Percentiles rank a stretch among this genome's conserved stretches.
Conservation (phyloP, 805 yeast genomes). For the Maudiozyma turicensis region DNA sequence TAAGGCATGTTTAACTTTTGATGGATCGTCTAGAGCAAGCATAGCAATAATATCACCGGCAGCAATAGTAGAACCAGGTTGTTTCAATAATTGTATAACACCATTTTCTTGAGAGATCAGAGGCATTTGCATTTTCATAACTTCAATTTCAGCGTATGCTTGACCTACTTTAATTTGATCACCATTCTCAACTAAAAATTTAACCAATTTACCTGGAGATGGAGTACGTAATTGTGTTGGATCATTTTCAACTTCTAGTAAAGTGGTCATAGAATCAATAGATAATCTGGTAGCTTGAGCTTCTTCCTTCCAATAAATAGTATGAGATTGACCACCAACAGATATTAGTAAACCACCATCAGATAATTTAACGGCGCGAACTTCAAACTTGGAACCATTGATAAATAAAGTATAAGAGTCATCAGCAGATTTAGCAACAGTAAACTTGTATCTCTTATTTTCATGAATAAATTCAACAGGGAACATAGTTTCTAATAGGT, state of each 20-base stretch:
- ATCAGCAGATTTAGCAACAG: conserved; percentile 85
- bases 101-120: conserved; percentile 90
- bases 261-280: conserved; percentile 90
- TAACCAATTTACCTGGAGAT: conserved; percentile 96
- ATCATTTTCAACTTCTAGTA: conserved; percentile 90
- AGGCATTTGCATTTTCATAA: conserved; percentile 99
- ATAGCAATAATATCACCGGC: conserved; percentile 98
- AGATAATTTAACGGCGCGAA: conserved; percentile 77
- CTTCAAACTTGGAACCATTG: conserved; percentile 85
- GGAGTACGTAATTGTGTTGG: conserved; percentile 98
- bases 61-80: conserved; percentile 93
- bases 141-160: conserved; percentile 96
- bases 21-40: conserved; percentile 88
- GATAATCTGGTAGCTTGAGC: conserved; percentile 90
- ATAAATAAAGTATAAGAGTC: conserved; percentile 83
- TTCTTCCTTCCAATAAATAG: conserved; percentile 97
- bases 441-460: conserved; percentile 84
- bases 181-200: conserved; percentile 88
- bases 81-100: conserved; percentile 82
- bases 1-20: conserved; percentile 91
- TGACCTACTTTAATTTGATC: conserved; percentile 88
- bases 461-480: conserved; percentile 95
- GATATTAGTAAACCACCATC: conserved; percentile 92
- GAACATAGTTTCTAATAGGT: conserved; percentile 72
- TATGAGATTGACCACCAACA: conserved; percentile 85